A percentile compares a stretch with the other conserved stretches of the same genome.
Evolutionary conservation across 371 early-diverging fungal species (phyloP).

Genomic region (Actinomortierella wolfii): DNA sequence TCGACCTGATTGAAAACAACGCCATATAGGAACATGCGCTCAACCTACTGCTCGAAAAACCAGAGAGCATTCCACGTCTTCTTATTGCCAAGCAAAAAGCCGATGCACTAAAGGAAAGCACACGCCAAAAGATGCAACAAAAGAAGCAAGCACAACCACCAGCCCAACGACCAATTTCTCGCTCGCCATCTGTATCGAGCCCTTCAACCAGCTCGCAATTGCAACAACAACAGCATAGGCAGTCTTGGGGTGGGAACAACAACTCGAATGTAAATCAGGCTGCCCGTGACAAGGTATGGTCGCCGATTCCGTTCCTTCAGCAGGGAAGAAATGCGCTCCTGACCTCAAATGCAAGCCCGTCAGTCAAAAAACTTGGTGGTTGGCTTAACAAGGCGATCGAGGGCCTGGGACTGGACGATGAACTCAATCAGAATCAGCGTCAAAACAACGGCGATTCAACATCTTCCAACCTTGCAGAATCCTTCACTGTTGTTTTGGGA

Average conservation of each 20-base stretch:
- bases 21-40: slow-evolving; percentile 60
- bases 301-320: slow-evolving; percentile 66
- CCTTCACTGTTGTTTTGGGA: slow-evolving; percentile 75
- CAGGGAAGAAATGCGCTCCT: slow-evolving; percentile 66
- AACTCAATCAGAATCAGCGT: slow-evolving; percentile 12
- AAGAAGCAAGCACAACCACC: slow-evolving; percentile 8
- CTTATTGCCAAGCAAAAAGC: slow-evolving; percentile 40
- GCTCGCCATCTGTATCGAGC: slow-evolving; percentile 32
- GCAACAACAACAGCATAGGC: slow-evolving; percentile 3
- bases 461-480: slow-evolving; percentile 62
- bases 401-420: slow-evolving; percentile 68
- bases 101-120: slow-evolving; percentile 35
- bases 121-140: slow-evolving; percentile 26
- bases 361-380: slow-evolving; percentile 67
- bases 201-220: slow-evolving; percentile 15
- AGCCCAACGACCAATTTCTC: slow-evolving; percentile 16
- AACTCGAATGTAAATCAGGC: not conserved
- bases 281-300: slow-evolving; percentile 57
- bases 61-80: slow-evolving; percentile 54
- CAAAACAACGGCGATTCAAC: slow-evolving; percentile 2
- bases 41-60: slow-evolving; percentile 64
- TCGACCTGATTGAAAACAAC: too few relatives aligned
- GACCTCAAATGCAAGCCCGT: slow-evolving; percentile 54
- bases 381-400: slow-evolving; percentile 79
- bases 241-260: not conserved